Evolutionary conservation across 2,329 filamentous ascomycete species (phyloP), one percentile per base, ranked within the genome.

Genomic region (Fusarium nematophilum): DNA sequence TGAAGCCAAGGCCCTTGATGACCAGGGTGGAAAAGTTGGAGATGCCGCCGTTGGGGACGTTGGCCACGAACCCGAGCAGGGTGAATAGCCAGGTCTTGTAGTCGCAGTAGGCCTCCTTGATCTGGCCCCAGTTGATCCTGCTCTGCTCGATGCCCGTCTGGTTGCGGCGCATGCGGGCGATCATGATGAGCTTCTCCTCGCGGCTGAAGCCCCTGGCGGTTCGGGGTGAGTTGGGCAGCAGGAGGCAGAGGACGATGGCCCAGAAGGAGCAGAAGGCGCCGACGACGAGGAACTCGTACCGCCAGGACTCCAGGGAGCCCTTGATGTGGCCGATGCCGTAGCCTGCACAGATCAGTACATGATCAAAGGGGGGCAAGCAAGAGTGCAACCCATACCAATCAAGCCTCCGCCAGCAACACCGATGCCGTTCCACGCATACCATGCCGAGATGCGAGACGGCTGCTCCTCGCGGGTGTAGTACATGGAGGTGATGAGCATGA

Each of bases 211-310:
- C 81, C 30, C 78, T 78, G 11, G 83, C 81, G 1, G 81, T 84
- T 15, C 83, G 77, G 0, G 85, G 86, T 0, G 80, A 83, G 65
- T 87, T 84, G 2, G 86, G 85, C 3, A 88, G 77, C 33, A 86
- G 73, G 14, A 86, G 69, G 34, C 82, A 77, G 67, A 89, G 83
- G 9, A 85, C 73, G 7, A 88, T 78, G 2, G 84, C 87, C 81
- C 86, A 90, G 10, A 78, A 53, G 13, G 83, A 77, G 53, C 85
- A 89, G 9, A 89, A 76, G 1, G 83, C 78, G 7, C 79, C 79
- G 4, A 86, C 86, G n/a, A 90, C 81, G 13, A 91, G 73, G 67
- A 90, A 90, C 49, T 90, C 86, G 60, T 87, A 90, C 66, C 84
- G 85, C 87, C 87, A 90, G 0, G 81, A 83, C 0, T 81, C 77